Conservation (phyloP, 306 rosid species). For the Prunus armeniaca region DNA sequence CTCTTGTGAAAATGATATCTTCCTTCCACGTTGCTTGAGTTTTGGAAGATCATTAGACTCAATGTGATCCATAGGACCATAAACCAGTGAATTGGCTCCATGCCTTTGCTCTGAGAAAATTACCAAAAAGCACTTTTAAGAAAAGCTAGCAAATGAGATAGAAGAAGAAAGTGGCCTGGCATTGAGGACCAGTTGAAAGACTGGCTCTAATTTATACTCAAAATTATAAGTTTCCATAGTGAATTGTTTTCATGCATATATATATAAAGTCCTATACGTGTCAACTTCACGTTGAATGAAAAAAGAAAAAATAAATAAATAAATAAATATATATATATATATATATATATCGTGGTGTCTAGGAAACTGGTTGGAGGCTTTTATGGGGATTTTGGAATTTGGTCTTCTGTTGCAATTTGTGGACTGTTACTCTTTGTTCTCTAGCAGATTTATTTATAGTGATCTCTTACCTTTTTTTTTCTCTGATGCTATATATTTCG, state of each 20-base stretch:
- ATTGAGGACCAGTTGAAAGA: constrained; percentile 24
- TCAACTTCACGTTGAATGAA: constrained; percentile 26
- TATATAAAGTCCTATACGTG: constrained; percentile 38
- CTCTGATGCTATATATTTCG: constrained; percentile 11
- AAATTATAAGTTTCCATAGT: constrained; percentile 2
- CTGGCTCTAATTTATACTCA: constrained; percentile 38
- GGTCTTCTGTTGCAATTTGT: constrained; percentile 26
- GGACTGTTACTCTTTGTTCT: neutral
- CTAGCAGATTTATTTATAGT: constrained; percentile 17
- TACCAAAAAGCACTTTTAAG: constrained; percentile 23
- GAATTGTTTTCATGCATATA: constrained; percentile 16
- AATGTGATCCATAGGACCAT: constrained; percentile 27
- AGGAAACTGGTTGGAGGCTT: constrained; percentile 27
- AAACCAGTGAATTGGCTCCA: constrained; percentile 38
- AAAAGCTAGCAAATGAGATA: neutral
- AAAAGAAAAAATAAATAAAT: neutral
- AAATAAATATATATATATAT: neutral
- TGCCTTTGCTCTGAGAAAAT: constrained; percentile 26
- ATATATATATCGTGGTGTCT: constrained; percentile 2
- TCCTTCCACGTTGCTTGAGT: constrained; percentile 60
- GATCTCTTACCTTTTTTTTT: constrained; percentile 10
- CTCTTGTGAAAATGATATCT: constrained; percentile 68
- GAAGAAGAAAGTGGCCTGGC: constrained; percentile 25
- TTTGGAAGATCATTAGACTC: constrained; percentile 7
- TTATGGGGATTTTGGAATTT: constrained; percentile 26